These are phyloP conservation scores for Hygrocybe coccinea DNA, from an alignment of 768 basidiomycete species.

Conservation along the genomic window DNA sequence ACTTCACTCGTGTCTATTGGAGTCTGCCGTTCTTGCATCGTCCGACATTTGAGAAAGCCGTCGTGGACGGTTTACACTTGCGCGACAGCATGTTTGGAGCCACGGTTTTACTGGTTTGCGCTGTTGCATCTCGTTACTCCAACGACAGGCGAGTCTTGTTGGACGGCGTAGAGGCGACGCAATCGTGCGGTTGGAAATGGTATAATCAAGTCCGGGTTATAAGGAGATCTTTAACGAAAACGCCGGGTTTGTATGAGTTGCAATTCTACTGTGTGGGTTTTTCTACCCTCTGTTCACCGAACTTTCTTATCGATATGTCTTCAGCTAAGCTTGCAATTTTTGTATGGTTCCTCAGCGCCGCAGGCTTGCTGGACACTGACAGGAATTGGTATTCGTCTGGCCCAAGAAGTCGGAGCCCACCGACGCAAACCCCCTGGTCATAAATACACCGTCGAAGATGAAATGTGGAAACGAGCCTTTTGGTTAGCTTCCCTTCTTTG, in stretches of 20 bases:
- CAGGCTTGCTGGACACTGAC: constrained; percentile 60
- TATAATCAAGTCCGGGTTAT: constrained; percentile 61
- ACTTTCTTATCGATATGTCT: background rate
- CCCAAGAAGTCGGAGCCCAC: constrained; percentile 75
- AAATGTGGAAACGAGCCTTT: constrained; percentile 70
- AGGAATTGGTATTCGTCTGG: constrained; percentile 63
- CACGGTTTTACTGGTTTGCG: constrained; percentile 45
- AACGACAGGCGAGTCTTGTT: constrained; percentile 57
- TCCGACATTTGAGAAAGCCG: constrained; percentile 55
- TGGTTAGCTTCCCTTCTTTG: constrained; percentile 35
- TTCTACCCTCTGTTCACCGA: background rate
- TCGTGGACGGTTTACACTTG: constrained; percentile 47
- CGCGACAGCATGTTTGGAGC: constrained; percentile 43
- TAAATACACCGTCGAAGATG: constrained; percentile 50
- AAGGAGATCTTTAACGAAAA: constrained; percentile 52
- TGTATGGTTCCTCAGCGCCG: constrained; percentile 44
- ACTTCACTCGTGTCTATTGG: constrained; percentile 54
- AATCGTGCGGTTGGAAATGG: constrained; percentile 59
- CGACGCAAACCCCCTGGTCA: constrained; percentile 30
- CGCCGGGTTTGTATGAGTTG: constrained; percentile 64
- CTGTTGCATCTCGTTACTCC: constrained; percentile 33
- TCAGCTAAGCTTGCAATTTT: constrained; percentile 47
- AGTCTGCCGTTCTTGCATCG: constrained; percentile 67
- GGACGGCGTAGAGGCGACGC: constrained; percentile 39
- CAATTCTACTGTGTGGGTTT: constrained; percentile 59